A percentile compares a stretch with the other conserved stretches of the same genome.
Evolutionary conservation across 306 rosid species (phyloP).

Genomic region (Dryas alaskensis): DNA sequence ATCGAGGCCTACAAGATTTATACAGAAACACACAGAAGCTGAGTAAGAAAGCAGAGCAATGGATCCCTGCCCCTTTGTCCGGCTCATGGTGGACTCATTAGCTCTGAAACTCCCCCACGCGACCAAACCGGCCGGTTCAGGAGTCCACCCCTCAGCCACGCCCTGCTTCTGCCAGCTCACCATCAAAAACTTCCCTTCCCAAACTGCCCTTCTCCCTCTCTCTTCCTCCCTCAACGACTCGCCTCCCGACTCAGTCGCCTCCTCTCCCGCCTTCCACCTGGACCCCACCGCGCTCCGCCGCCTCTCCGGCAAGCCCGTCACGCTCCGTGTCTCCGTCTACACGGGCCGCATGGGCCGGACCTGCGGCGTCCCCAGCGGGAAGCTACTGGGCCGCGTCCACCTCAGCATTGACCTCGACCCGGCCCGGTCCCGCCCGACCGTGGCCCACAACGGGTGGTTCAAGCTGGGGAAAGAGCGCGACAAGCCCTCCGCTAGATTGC

Average conservation of each 20-base stretch:
- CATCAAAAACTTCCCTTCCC: slow-evolving; percentile 51
- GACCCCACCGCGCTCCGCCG: slow-evolving; percentile 54
- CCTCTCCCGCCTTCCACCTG: slow-evolving; percentile 59
- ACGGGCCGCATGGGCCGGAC: slow-evolving; percentile 66
- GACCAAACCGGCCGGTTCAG: slow-evolving; percentile 45
- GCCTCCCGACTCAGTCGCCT: slow-evolving; percentile 43
- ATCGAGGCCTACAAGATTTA: neutral
- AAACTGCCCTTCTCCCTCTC: slow-evolving; percentile 66
- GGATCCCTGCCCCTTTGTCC: slow-evolving; percentile 92
- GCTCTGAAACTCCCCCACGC: slow-evolving; percentile 65
- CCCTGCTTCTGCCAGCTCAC: slow-evolving; percentile 79
- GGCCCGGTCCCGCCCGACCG: slow-evolving; percentile 26
- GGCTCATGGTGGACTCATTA: slow-evolving; percentile 59
- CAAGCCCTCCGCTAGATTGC: slow-evolving; percentile 48
- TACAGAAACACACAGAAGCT: neutral
- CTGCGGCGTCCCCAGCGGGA: slow-evolving; percentile 56
- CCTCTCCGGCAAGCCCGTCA: slow-evolving; percentile 39
- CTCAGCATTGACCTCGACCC: slow-evolving; percentile 36
- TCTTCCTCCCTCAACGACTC: slow-evolving; percentile 35
- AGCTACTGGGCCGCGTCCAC: slow-evolving; percentile 60
- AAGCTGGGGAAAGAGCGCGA: slow-evolving; percentile 42
- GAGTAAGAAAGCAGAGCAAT: slow-evolving; percentile 14
- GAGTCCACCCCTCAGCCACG: slow-evolving; percentile 77
- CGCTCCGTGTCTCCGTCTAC: slow-evolving; percentile 55
- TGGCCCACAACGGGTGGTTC: slow-evolving; percentile 73